Conservation (phyloP, 225 moss, liverwort and hornwort species). For the Bryum argenteum region DNA sequence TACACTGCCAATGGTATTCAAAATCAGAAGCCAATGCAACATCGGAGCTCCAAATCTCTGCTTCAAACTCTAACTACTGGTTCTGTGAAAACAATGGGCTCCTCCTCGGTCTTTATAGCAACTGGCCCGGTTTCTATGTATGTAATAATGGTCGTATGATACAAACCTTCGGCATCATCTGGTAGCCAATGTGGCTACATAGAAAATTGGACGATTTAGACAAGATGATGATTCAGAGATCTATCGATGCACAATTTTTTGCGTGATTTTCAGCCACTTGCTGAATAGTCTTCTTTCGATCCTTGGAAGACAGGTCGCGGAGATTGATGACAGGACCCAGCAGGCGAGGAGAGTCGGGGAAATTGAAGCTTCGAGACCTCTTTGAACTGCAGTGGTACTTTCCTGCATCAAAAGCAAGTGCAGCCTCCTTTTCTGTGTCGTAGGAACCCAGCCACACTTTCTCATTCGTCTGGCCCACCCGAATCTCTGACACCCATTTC, state of each 20-base stretch:
- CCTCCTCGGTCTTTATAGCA: not conserved
- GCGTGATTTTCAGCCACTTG: slow-evolving; percentile 48
- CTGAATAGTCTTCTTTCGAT: slow-evolving; percentile 42
- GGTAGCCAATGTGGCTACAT: slow-evolving; percentile 33
- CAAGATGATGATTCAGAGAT: not conserved
- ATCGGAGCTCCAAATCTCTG: not conserved
- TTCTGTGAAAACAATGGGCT: slow-evolving; percentile 9
- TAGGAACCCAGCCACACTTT: slow-evolving; percentile 53
- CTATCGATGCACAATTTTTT: slow-evolving; percentile 16
- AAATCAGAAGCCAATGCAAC: slow-evolving; percentile 10
- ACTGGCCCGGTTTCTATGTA: not conserved
- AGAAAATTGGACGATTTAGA: not conserved
- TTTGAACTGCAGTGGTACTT: slow-evolving; percentile 42
- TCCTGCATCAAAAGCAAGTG: slow-evolving; percentile 49
- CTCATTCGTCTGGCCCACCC: slow-evolving; percentile 42
- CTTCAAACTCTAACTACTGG: slow-evolving; percentile 17
- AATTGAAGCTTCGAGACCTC: slow-evolving; percentile 38
- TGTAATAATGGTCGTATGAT: slow-evolving; percentile 13
- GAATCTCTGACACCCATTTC: slow-evolving; percentile 53
- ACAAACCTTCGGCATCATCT: slow-evolving; percentile 29
- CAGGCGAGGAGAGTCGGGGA: slow-evolving; percentile 38
- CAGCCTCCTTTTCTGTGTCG: slow-evolving; percentile 51
- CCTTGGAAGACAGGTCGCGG: slow-evolving; percentile 21
- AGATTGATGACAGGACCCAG: slow-evolving; percentile 35
- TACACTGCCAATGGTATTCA: not conserved